A percentile compares a stretch with the other conserved stretches of the same genome.
phyloP scores from a whole-genome alignment of 805 yeast genomes.

The Pichia deserticola region DNA sequence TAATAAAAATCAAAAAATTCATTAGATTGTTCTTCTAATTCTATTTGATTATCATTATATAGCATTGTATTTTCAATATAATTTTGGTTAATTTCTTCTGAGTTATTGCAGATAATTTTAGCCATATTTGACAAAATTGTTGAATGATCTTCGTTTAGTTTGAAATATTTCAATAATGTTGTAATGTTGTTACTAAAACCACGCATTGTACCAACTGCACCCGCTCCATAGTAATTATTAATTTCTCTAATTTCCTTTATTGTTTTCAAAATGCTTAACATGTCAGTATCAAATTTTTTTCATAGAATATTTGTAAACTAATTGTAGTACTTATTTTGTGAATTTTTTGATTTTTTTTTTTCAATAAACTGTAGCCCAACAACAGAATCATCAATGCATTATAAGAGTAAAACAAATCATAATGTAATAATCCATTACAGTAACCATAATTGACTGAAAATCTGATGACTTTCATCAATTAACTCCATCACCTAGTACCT shows the following conservation, averaged over 20 bases:
- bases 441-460: slow-evolving; percentile 11
- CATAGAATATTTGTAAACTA: slow-evolving; percentile 7
- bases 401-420: slow-evolving; percentile 32
- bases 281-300: slow-evolving; percentile 5
- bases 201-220: slow-evolving; percentile 23
- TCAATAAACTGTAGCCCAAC: slow-evolving; percentile 24
- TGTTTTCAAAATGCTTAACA: slow-evolving; percentile 8
- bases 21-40: background rate
- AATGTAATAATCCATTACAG: slow-evolving; percentile 28
- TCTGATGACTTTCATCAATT: slow-evolving; percentile 22
- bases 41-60: too few relatives aligned
- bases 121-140: background rate
- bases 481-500: slow-evolving; percentile 26
- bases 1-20: background rate
- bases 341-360: slow-evolving; percentile 6
- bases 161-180: slow-evolving; percentile 18
- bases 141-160: background rate
- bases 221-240: slow-evolving; percentile 10
- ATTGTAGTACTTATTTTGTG: slow-evolving; percentile 2
- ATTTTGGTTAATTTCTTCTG: too few relatives aligned
- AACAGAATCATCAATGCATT: slow-evolving; percentile 29
- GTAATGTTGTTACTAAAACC: slow-evolving; percentile 27
- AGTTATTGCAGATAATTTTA: too few relatives aligned
- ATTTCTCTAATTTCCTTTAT: slow-evolving; percentile 12
- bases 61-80: too few relatives aligned